Percentiles rank a stretch among this genome's conserved stretches.
These are phyloP conservation scores for Fraxinus xanthoxyloides DNA, from an alignment of 305 asterid species.

Conservation along the genomic window DNA sequence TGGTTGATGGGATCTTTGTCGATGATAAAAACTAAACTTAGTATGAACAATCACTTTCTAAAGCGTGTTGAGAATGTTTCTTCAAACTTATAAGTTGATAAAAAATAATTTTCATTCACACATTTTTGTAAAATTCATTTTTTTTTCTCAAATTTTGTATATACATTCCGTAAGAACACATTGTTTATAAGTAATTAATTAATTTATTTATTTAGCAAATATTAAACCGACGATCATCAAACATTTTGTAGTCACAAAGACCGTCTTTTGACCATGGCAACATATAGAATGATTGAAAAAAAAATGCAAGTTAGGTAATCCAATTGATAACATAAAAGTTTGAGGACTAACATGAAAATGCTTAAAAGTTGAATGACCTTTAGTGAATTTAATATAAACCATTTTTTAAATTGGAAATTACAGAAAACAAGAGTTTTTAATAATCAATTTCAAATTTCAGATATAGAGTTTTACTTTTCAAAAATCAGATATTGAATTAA, in stretches of 20 bases:
- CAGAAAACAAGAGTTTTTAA: no score
- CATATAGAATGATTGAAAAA: neutral
- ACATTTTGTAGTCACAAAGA: neutral
- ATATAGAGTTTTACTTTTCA: no score
- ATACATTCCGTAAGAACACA: neutral
- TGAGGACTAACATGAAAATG: neutral
- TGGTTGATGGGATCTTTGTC: neutral
- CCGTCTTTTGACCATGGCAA: neutral
- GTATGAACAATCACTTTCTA: no score
- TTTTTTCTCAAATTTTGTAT: no score
- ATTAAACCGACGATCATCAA: neutral
- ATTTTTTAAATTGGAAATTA: neutral
- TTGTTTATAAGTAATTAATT: no score
- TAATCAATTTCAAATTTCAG: no score
- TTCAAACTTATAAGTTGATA: no score
- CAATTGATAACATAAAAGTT: neutral
- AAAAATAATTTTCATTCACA: neutral
- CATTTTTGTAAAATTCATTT: no score
- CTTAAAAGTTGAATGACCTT: neutral
- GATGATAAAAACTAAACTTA: no score
- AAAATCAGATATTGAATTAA: no score
- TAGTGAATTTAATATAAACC: neutral
- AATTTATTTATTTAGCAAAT: no score
- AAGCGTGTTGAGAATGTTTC: neutral
- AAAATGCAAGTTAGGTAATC: neutral